These are phyloP conservation scores for Austroboletus novae-zelandiae DNA, from an alignment of 1,284 basidiomycete species.

Conservation along the genomic window DNA sequence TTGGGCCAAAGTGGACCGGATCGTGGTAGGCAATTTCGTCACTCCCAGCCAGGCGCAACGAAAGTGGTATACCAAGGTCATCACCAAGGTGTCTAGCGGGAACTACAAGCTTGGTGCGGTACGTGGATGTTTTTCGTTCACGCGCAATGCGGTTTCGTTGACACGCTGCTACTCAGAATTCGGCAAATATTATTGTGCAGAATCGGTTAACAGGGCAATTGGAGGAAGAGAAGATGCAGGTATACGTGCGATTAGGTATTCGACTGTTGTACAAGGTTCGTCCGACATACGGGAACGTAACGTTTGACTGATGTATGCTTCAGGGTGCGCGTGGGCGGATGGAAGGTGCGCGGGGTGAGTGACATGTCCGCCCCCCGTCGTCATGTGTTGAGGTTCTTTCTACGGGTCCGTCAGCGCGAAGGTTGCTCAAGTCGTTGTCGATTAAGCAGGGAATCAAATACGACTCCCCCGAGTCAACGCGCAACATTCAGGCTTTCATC, in stretches of 20 bases:
- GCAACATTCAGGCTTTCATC: conserved; percentile 87
- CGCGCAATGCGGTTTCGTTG: not conserved
- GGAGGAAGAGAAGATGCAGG: conserved; percentile 98
- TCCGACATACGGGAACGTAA: conserved; percentile 1
- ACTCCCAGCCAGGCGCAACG: conserved; percentile 94
- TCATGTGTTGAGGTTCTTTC: conserved; percentile 3
- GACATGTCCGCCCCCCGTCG: not conserved
- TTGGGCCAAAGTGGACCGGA: conserved; percentile 85
- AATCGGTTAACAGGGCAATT: conserved; percentile 88
- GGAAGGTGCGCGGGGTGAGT: conserved; percentile 83
- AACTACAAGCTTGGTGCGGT: conserved; percentile 90
- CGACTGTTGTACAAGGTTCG: conserved; percentile 84
- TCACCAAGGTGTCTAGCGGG: conserved; percentile 82
- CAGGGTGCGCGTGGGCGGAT: conserved; percentile 84
- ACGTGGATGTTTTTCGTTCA: conserved; percentile 24
- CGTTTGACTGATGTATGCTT: conserved; percentile 3
- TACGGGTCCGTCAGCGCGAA: conserved; percentile 44
- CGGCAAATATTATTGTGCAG: conserved; percentile 96
- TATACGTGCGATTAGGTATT: conserved; percentile 92
- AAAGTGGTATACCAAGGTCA: conserved; percentile 93
- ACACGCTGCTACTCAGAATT: conserved; percentile 55
- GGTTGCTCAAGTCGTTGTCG: conserved; percentile 84
- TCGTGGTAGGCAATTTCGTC: conserved; percentile 94
- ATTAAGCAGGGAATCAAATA: conserved; percentile 96
- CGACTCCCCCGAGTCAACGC: conserved; percentile 79